Evolutionary conservation across 495 filamentous ascomycete species (phyloP), one percentile per base, ranked within the genome.

Genomic region (Trichoderma orchidacearum): DNA sequence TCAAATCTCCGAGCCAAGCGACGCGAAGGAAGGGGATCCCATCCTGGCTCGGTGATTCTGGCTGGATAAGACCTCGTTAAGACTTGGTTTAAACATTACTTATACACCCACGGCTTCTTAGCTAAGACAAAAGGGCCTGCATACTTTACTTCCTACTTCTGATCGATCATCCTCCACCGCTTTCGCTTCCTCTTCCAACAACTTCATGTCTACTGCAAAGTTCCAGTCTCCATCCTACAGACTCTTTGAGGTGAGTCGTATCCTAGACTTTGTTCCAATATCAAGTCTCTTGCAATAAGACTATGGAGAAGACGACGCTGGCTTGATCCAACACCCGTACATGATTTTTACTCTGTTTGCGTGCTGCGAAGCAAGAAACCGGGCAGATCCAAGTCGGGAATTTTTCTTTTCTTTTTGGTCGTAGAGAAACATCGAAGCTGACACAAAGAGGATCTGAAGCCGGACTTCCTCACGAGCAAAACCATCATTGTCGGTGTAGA

Each of bases 161-260:
- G 18, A 48, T 25, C 21, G 12, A 28, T 25, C 21, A 18, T 11
- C 21, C 23, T 27, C 21, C 21, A 48, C 7, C 41, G 8, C 5
- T 5, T 23, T 23, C n/a, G 18, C 27, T 34, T 17, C 32, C 12
- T 38, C 23, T 18, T 36, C 17, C 31, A 27, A 17, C 51, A 34
- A 17, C 63, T 76, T 75, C 62, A 78, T 78, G 75, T 78, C 75
- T 70, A 61, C 69, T 55, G 61, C 68, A 59, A 78, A 72, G 68
- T 74, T 73, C 58, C 68, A 71, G 56, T 70, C 70, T 60, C 70
- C 72, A 56, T 64, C 70, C 53, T 78, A 75, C 61, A 75, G 75
- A 68, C 67, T 76, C 61, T 76, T 70, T 59, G 74, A 76, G 68
- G 75, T 77, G 57, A 70, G 74, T 69, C 55, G 55, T 15, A 7